Evolutionary conservation across 1,284 basidiomycete species (phyloP), one percentile per base, ranked within the genome.

Genomic region (Cutaneotrichosporon cutaneum): DNA sequence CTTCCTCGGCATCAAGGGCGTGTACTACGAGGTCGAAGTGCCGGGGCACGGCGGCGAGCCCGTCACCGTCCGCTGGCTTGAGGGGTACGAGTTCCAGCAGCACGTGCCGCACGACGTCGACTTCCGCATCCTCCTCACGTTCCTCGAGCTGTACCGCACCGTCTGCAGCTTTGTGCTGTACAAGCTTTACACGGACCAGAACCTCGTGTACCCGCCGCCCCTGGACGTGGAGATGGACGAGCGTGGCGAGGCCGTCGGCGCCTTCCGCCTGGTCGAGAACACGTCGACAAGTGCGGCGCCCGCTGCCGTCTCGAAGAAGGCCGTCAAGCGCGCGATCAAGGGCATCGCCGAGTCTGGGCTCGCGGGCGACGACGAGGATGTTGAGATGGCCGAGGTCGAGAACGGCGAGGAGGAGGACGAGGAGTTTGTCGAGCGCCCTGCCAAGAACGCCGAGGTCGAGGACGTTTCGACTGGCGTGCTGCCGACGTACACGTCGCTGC

Each of bases 41-140:
- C 77, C 77, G 8, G 73, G 75, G 14, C 72, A 75, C 54, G 87
- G 91, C 82, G 94, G 93, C 68, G 92, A 99, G 80, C 88, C 85
- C 33, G 85, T 97, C 56, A 70, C 61, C 32, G 78, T 83, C 44
- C 94, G 94, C 54, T 99, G 96, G 96, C 86, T 99, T 30, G 92
- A 98, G 24, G 94, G 95, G 1, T 99, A 97, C 80, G 91, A 94
- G 75, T 99, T 99, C 80, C 95, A 94, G 4, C 96, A 99, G 82
- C 89, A 86, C 70, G 94, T 96, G 71, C 96, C 96, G 9, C 80
- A 87, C 54, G 95, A 99, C 74, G 94, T 99, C 67, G 96, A 99
- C 80, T 91, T 97, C 75, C 89, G 96, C 56, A 95, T 99, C 59
- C 96, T 99, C 56, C 82, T 97, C 69, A 99, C 96, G 13, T 99